Percentiles rank a stretch among this genome's conserved stretches.
phyloP scores from a whole-genome alignment of 2,329 filamentous ascomycete species.

The Trematosphaeria pertusa region DNA sequence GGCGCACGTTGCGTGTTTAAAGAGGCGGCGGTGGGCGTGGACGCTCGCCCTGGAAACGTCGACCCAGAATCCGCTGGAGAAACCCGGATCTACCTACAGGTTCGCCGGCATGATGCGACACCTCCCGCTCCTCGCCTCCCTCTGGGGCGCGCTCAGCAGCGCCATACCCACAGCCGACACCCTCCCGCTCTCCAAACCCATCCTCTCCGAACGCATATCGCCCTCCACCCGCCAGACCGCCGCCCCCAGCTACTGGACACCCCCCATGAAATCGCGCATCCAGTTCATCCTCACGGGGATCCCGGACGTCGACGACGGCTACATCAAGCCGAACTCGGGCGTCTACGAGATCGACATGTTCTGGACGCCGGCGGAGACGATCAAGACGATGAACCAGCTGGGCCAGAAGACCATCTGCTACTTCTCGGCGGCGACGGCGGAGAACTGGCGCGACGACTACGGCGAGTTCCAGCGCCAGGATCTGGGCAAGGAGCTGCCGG shows the following conservation, averaged over 20 bases:
- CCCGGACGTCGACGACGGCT: slow-evolving; percentile 26
- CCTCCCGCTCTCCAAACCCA: slow-evolving; percentile 22
- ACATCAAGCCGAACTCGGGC: slow-evolving; percentile 23
- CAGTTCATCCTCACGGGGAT: slow-evolving; percentile 31
- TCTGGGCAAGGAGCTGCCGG: slow-evolving; percentile 25
- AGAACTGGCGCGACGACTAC: slow-evolving; percentile 32
- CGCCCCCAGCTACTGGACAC: slow-evolving; percentile 21
- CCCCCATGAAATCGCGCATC: slow-evolving; percentile 29
- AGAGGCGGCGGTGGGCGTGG: slow-evolving; percentile 1
- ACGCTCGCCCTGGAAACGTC: too few species aligned
- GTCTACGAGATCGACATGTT: slow-evolving; percentile 34
- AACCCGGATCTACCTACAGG: too few species aligned
- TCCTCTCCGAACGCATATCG: slow-evolving; percentile 16
- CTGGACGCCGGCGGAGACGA: slow-evolving; percentile 25
- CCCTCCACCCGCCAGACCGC: slow-evolving; percentile 5
- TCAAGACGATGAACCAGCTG: slow-evolving; percentile 21
- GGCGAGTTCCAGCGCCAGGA: slow-evolving; percentile 22
- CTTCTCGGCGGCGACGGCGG: slow-evolving; percentile 31
- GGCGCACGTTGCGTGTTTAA: not conserved
- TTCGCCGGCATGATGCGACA: slow-evolving; percentile 7
- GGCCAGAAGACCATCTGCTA: slow-evolving; percentile 32
- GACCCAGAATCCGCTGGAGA: too few species aligned
- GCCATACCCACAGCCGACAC: slow-evolving; percentile 21
- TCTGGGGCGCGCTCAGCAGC: slow-evolving; percentile 12
- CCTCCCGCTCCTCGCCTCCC: slow-evolving; percentile 4